phyloP scores from a whole-genome alignment of 2,329 filamentous ascomycete species.

The Teratosphaeria pseudoeucalypti region DNA sequence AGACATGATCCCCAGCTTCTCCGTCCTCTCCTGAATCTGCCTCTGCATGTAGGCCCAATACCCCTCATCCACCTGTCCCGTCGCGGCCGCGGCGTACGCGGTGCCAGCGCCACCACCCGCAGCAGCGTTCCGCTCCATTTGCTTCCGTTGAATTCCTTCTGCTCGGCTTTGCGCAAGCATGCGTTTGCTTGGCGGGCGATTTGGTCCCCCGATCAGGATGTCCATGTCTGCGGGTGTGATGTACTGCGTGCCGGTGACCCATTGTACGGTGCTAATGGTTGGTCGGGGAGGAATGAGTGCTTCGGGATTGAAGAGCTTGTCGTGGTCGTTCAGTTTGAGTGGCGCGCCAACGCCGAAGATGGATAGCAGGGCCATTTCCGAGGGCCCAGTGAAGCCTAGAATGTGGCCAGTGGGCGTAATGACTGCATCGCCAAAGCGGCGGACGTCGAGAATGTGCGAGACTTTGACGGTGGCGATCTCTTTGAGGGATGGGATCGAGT shows the following conservation, averaged over 20 bases:
- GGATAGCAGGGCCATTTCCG: slow-evolving; percentile 72
- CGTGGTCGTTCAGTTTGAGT: slow-evolving; percentile 41
- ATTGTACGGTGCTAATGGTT: slow-evolving; percentile 90
- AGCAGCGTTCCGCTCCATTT: slow-evolving; percentile 27
- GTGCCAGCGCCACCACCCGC: not conserved
- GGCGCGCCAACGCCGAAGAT: slow-evolving; percentile 66
- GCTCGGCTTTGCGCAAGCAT: slow-evolving; percentile 72
- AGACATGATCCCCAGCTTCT: slow-evolving; percentile 71
- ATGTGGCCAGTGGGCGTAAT: slow-evolving; percentile 73
- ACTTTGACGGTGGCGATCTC: slow-evolving; percentile 65
- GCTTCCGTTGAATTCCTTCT: slow-evolving; percentile 53
- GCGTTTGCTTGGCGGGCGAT: slow-evolving; percentile 76
- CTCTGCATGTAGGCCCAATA: slow-evolving; percentile 72
- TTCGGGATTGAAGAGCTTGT: slow-evolving; percentile 69
- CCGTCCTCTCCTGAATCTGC: slow-evolving; percentile 81
- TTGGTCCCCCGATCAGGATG: slow-evolving; percentile 76
- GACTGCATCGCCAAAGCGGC: slow-evolving; percentile 56
- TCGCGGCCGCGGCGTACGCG: slow-evolving; percentile 14
- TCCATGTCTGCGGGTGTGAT: slow-evolving; percentile 82
- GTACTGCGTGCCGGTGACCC: slow-evolving; percentile 91
- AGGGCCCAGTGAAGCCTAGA: slow-evolving; percentile 79
- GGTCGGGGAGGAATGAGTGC: slow-evolving; percentile 67
- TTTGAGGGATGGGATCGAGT: slow-evolving; percentile 76
- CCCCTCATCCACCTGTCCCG: slow-evolving; percentile 43
- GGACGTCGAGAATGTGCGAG: slow-evolving; percentile 58